Evolutionary conservation across 306 rosid genomes (phyloP).

Genomic region (Ammopiptanthus mongolicus): DNA sequence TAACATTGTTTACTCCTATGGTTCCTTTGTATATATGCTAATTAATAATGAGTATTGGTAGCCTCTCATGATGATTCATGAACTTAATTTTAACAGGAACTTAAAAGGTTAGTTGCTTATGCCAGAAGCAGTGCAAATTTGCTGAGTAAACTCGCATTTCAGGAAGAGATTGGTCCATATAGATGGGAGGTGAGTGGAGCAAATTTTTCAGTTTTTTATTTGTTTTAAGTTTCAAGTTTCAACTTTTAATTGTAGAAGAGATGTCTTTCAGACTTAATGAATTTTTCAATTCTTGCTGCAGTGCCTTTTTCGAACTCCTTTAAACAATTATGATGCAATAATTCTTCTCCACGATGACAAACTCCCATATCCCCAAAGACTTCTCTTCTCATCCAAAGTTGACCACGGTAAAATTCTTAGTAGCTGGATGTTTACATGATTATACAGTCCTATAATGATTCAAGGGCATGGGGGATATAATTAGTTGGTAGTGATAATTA

Average conservation of each 20-base stretch:
- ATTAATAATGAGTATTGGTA: not conserved
- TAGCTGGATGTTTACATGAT: not conserved
- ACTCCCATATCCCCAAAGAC: slow-evolving; percentile 81
- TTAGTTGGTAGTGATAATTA: not conserved
- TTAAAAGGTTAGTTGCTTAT: slow-evolving; percentile 78
- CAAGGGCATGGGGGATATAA: not conserved
- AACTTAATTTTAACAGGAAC: slow-evolving; percentile 49
- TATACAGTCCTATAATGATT: not conserved
- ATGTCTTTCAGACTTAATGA: not conserved
- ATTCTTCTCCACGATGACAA: slow-evolving; percentile 82
- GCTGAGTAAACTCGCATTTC: slow-evolving; percentile 52
- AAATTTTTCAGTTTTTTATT: not conserved
- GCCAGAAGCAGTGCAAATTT: slow-evolving; percentile 86
- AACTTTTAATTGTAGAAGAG: not conserved
- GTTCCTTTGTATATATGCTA: not conserved
- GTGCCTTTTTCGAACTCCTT: slow-evolving; percentile 92
- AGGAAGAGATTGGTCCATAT: slow-evolving; percentile 56
- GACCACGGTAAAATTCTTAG: slow-evolving; percentile 47
- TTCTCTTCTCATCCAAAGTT: slow-evolving; percentile 81
- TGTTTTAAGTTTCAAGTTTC: not conserved
- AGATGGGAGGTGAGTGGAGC: slow-evolving; percentile 71
- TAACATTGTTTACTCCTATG: not conserved
- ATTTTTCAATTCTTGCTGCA: slow-evolving; percentile 39
- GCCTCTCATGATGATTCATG: slow-evolving; percentile 4
- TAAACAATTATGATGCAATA: slow-evolving; percentile 80